Evolutionary conservation across 148 eudicot species (phyloP), one percentile per base, ranked within the genome.

Genomic region (Heliamphora exappendiculata): DNA sequence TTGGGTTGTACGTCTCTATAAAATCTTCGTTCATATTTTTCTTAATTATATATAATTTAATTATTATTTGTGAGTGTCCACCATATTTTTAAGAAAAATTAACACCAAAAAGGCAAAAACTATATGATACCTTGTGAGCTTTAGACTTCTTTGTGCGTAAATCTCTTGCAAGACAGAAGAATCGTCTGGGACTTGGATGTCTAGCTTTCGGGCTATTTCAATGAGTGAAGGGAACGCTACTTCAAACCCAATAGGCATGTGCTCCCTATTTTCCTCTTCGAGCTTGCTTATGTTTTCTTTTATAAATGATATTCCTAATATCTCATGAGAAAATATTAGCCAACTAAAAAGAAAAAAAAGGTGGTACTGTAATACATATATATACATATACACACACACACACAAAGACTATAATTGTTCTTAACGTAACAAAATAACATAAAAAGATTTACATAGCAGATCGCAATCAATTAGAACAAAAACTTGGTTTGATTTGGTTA

Each of bases 211-310:
- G 45, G 88, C 96, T 31, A 83, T 84, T 70, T 95, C 96, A 31
- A 95, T 82, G 16, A 95, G 86, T 10, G 97, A 82, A 8, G 98
- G 97, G 50, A 91, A 91, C 20, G 95, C 96, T 49, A 95, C 88
- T 85, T 95, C 98, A 68, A 95, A 95, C 29, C 93, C 98, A 39
- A 91, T 88, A 0, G 97, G 94, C 98, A 95, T 95, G 82, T 92
- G 97, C 82, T 89, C 97, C 0, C 58, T 79, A 12, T 83, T 81
- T 76, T 92, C 98, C 51, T 88, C 87, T 71, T 74, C 87, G 16
- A 95, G 84, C 85, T 87, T 92, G 5, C 78, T 19, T 16, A 95
- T 74, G 70, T 95, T 92, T 66, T 87, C 86, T 47, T 75, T 85
- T 0, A 95, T 74, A 74, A 95, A 95, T 2, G 6, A n/a, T 57